Evolutionary conservation across 2,329 filamentous ascomycete genomes (phyloP).

Genomic region (Tricladium varicosporioides): DNA sequence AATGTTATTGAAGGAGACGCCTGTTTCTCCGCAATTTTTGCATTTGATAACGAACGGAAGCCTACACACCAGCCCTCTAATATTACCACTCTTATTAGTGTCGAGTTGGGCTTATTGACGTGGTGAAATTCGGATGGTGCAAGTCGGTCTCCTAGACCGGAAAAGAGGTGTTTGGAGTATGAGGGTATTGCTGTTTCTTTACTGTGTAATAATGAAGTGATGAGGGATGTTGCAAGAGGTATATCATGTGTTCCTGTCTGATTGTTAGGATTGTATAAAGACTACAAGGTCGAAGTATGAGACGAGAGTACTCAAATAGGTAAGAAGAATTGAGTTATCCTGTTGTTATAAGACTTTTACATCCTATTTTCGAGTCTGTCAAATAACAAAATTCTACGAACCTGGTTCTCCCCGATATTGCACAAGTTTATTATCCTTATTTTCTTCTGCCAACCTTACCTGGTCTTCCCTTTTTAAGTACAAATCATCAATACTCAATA

Average conservation of each 20-base stretch:
- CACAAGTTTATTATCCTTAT: conserved; percentile 59
- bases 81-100: conserved; percentile 50
- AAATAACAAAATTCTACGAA: background rate
- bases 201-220: conserved; percentile 48
- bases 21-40: conserved; percentile 45
- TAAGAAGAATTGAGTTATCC: no score
- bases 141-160: conserved; percentile 62
- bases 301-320: background rate
- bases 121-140: conserved; percentile 49
- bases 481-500: conserved; percentile 67
- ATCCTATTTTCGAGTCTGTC: no score
- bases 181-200: conserved; percentile 52
- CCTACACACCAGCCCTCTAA: conserved; percentile 75
- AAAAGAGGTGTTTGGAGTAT: conserved; percentile 66
- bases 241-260: conserved; percentile 59
- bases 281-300: background rate
- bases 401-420: conserved; percentile 66
- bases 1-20: conserved; percentile 41
- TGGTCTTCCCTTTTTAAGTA: conserved; percentile 63
- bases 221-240: conserved; percentile 50
- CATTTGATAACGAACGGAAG: conserved; percentile 54
- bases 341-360: no score
- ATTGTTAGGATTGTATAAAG: background rate
- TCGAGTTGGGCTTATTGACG: conserved; percentile 36
- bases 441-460: conserved; percentile 46